Base-by-base conservation (phyloP, 306 rosid species). In the Gynostemma pentaphyllum region DNA sequence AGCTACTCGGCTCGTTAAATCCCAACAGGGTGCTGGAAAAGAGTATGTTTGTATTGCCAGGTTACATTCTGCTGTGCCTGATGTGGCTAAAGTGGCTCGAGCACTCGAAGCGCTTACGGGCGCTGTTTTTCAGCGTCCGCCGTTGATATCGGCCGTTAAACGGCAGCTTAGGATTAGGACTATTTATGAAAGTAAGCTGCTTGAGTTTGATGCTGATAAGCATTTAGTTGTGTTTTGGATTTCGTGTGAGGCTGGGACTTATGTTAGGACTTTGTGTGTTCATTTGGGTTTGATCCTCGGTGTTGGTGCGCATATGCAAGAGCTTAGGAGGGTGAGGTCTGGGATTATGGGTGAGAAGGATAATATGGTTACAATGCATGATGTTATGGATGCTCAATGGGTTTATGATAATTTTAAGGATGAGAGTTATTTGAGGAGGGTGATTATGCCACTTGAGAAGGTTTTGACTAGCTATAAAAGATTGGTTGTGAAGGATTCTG, bases 311-410 rank as follows among this genome's bases (percentile, higher is more conserved):
- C 95, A 89, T 64, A 89, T 89, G 96, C 96, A 89, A 53, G 96
- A 89, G 76, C 86, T 89, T 41, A 82, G 95, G 60, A 82, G 96
- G 72, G 96, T 89, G 23, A 66, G 90, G 49, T 86, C 88, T 13
- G 96, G 96, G 30, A 89, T 84, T 46, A 41, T 82, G 81, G 96
- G 96, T 1, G 95, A 89, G 82, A 89, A 82, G 51, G 90, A 89
- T 75, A 89, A 89, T 48, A 86, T 89, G 96, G 95, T 89, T 2
- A 68, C 84, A 5, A 86, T 89, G 96, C 96, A 86, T 27, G 96
- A 89, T 80, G 96, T 89, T 1, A 70, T 89, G 79, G 96, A 89
- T 84, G 96, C 89, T 21, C 91, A 86, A 65, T 86, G 90, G 90
- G 78, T 70, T 44, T 72, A 81, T 71, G 95, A 89, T 73, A 85